Evolutionary conservation across 306 rosid genomes (phyloP).

Genomic region (Acacia melanoxylon): DNA sequence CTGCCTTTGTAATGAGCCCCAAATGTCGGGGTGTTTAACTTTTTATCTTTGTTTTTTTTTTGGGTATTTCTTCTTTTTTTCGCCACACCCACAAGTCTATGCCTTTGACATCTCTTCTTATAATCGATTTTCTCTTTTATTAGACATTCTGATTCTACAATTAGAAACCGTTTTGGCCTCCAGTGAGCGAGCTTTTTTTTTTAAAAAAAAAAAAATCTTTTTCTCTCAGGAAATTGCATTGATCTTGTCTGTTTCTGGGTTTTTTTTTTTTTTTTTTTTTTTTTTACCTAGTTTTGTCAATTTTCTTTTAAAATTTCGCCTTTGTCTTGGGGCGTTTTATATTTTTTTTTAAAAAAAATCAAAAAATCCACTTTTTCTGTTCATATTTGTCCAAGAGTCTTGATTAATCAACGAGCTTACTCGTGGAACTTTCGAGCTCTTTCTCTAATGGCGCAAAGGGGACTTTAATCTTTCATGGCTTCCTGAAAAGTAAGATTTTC

Average conservation of each 20-base stretch:
- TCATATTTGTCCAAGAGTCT: not conserved
- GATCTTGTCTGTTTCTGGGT: slow-evolving; percentile 28
- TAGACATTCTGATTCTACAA: slow-evolving; percentile 30
- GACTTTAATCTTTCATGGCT: slow-evolving; percentile 33
- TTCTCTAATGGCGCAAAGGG: slow-evolving; percentile 21
- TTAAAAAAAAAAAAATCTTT: no score
- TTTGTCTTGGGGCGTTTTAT: slow-evolving; percentile 20
- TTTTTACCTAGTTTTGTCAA: not conserved
- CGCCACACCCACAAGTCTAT: not conserved
- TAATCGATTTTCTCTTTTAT: slow-evolving; percentile 16
- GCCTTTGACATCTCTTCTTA: not conserved
- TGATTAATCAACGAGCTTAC: not conserved
- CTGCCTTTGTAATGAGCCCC: not conserved
- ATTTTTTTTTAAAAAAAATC: slow-evolving; percentile 4
- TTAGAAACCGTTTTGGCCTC: slow-evolving; percentile 34
- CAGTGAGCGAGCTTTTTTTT: slow-evolving; percentile 8
- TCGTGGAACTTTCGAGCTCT: no score
- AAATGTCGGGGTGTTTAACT: slow-evolving; percentile 25
- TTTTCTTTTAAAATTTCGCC: not conserved
- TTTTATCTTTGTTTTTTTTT: not conserved
- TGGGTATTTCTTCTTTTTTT: not conserved
- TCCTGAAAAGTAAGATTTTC: slow-evolving; percentile 22
- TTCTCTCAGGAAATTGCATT: slow-evolving; percentile 11
- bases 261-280: not conserved
- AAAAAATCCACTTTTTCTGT: not conserved